Conservation (phyloP, 2,329 filamentous ascomycete species). For the Zymoseptoria brevis region DNA sequence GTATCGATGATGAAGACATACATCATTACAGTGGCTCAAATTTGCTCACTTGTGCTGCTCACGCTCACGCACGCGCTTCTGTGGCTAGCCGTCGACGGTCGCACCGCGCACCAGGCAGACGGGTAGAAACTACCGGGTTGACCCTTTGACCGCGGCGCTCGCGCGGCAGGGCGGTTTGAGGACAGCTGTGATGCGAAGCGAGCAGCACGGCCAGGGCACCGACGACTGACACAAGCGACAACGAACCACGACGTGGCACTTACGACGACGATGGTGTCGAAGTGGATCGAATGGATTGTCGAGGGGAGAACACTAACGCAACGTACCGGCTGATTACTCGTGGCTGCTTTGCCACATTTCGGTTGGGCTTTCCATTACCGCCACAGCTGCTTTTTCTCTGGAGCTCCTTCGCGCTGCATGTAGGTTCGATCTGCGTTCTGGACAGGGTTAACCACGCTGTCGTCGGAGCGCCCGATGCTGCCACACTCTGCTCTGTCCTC, state of each 20-base stretch:
- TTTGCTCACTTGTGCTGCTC: neutral
- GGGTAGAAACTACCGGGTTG: neutral
- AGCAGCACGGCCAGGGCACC: neutral
- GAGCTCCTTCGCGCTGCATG: neutral
- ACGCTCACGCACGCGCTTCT: neutral
- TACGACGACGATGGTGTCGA: neutral
- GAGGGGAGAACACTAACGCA: no score
- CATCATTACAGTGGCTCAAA: neutral
- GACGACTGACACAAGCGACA: neutral
- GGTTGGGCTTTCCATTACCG: neutral
- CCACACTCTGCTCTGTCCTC: no score
- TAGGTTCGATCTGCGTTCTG: neutral
- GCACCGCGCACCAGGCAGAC: neutral
- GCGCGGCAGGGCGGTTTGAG: neutral
- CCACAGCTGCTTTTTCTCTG: neutral
- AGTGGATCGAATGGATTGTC: neutral
- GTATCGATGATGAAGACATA: neutral
- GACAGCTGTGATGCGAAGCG: neutral
- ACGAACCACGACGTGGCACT: neutral
- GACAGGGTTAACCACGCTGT: neutral
- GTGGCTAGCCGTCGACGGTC: neutral
- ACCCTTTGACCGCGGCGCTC: neutral
- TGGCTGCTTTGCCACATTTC: neutral
- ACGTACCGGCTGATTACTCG: neutral
- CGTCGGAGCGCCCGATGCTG: neutral